Base-by-base conservation (phyloP, 2,329 filamentous ascomycete genomes). In the Podosphaera fusca region DNA sequence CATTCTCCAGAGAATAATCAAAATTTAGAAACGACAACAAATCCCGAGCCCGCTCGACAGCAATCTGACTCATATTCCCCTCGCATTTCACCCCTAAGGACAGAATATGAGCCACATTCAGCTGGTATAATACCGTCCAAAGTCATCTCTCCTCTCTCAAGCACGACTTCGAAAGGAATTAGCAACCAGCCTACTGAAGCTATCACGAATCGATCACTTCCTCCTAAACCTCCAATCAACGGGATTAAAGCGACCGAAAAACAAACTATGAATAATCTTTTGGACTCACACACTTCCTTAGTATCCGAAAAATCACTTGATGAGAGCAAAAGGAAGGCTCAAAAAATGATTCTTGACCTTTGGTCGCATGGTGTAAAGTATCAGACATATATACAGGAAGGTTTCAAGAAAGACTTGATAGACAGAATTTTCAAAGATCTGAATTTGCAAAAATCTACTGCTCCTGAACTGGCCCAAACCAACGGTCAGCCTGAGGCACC, bases 381-480 rank as follows among this genome's bases (percentile, higher is more conserved):
- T 64, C 75, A 83, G 57, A 77, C 86, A 59, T 82, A 90, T 58
- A 72, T 89, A 10, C 74, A 80, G 9, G 84, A 90, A 67, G 84
- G 86, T 0, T 75, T 90, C 47, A 77, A 88, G 62, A 73, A 77
- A 40, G 68, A 69, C 1, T 65, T 87, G 9, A 70, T 94, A 40
- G 76, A 74, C 57, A 67, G 71, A 35, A 72, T 92, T 1, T 92
- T 88, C 63, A 71, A 74, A 33, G 81, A 87, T 29, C 70, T 92
- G 2, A 80, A 81, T 2, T 73, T 88, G 3, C 34, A 63, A 10
- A 49, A 56, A 21, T 45, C 36, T 14, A 9, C n/a, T 2, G 36
- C 9, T 5, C n/a, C 38, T 6, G 38, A 42, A 12, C 10, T 42
- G 10, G 38, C 38, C 3, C 10, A 4, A 42, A 3, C 10, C 38